Evolutionary conservation across 2,329 filamentous ascomycete genomes (phyloP).

Genomic region (Trichophyton benhamiae): DNA sequence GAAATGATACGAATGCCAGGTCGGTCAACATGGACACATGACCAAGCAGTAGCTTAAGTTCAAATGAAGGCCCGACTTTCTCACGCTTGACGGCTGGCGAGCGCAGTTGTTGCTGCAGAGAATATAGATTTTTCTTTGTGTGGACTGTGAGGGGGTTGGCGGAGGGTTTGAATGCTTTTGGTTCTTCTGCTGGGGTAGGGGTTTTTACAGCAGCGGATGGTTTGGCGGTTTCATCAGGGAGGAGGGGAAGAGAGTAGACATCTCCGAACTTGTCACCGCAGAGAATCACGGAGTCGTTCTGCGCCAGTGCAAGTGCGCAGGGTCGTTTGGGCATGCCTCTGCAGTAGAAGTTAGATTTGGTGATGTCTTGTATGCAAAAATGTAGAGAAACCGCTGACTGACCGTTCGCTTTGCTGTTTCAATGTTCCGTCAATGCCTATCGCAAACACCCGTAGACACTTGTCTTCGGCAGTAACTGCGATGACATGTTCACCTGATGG

Average conservation of each 20-base stretch:
- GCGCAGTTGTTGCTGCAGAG: slow-evolving; percentile 45
- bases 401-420: slow-evolving; percentile 61
- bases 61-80: slow-evolving; percentile 47
- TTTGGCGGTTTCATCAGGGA: slow-evolving; percentile 32
- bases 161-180: slow-evolving; percentile 37
- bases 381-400: slow-evolving; percentile 14
- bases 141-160: slow-evolving; percentile 50
- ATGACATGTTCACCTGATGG: slow-evolving; percentile 56
- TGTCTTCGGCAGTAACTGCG: slow-evolving; percentile 80
- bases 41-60: slow-evolving; percentile 67
- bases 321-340: slow-evolving; percentile 84
- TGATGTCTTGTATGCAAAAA: slow-evolving; percentile 17
- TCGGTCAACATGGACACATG: slow-evolving; percentile 93
- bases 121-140: slow-evolving; percentile 46
- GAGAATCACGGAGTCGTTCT: slow-evolving; percentile 60
- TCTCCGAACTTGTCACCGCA: slow-evolving; percentile 94
- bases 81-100: slow-evolving; percentile 31
- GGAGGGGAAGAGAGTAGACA: slow-evolving; percentile 74
- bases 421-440: slow-evolving; percentile 51
- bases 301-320: slow-evolving; percentile 58
- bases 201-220: slow-evolving; percentile 16
- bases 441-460: slow-evolving; percentile 71
- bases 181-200: slow-evolving; percentile 10
- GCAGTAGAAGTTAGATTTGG: not conserved
- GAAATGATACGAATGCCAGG: slow-evolving; percentile 44